Evolutionary conservation across 176 grass and related monocot genomes (phyloP), one percentile per base, ranked within the genome.

Genomic region (Echinochloa phyllopogon): DNA sequence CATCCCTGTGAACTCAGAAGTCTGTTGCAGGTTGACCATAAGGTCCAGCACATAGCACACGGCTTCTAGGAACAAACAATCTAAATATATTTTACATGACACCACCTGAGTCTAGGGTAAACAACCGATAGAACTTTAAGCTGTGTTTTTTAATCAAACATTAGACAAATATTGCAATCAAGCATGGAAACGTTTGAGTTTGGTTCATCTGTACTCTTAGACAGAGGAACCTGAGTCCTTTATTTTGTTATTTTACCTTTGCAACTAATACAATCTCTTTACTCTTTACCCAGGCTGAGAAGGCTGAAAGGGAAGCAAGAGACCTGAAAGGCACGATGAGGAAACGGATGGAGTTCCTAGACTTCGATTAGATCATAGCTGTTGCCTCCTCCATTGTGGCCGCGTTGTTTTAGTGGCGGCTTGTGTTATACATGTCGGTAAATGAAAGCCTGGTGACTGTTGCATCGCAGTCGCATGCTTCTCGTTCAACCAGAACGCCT

Each of bases 291-390:
- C 83, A 98, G 96, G 96, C 93, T 7, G 90, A 98, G 84, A 98
- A 95, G 81, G 96, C 96, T 53, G 96, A 98, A 78, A 90, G 39
- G 62, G 93, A 98, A 69, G 91, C 94, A 51, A 94, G 88, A 73
- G 96, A 98, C 53, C 89, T 98, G 45, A 98, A 98, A 89, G 93
- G 93, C 68, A 92, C 93, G 21, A 98, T 98, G 93, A 89, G 96
- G 79, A 95, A 98, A 83, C 81, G 93, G 84, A 98, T 98, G 96
- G 93, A 98, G 86, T 98, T 98, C 77, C 89, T 98, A 50, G 93
- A 98, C 81, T 90, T 98, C 3, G 96, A 98, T 82, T 98, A 79
- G 75, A 18, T 57, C 41, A 40, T 79, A 91, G 61, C 61, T 23
- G 53, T 23, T 81, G 79, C 47, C 42, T 27, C 85, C 29, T 33